phyloP scores from a whole-genome alignment of 257 asterid species.

The Lantana camara region DNA sequence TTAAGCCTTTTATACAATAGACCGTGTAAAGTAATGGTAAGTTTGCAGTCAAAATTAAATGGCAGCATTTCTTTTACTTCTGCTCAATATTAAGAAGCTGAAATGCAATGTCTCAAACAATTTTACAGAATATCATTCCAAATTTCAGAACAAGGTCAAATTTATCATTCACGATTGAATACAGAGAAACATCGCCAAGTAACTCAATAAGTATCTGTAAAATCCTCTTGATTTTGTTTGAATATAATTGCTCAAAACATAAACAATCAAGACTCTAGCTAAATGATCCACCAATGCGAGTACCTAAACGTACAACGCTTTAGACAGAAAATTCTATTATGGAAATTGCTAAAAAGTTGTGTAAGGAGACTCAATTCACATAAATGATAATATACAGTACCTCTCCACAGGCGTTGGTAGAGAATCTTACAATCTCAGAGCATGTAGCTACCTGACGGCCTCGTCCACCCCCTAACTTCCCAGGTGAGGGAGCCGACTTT shows the following conservation, averaged over 20 bases:
- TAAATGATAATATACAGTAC: constrained; percentile 39
- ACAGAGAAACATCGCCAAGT: not conserved
- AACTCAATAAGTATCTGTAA: not conserved
- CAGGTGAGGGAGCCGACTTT: constrained; percentile 52
- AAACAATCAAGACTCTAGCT: not conserved
- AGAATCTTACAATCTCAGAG: constrained; percentile 90
- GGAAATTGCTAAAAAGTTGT: constrained; percentile 1
- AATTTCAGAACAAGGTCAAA: constrained; percentile 1
- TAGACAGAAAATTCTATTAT: not conserved
- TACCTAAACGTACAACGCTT: constrained; percentile 15
- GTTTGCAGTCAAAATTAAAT: not conserved
- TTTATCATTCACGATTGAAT: constrained; percentile 6
- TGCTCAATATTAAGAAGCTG: not conserved
- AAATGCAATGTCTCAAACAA: not conserved
- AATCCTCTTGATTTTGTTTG: not conserved
- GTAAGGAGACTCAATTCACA: constrained; percentile 1
- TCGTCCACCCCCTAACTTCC: constrained; percentile 75
- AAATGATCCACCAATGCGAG: constrained; percentile 8
- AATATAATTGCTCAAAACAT: not conserved
- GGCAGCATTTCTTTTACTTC: not conserved
- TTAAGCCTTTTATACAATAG: not conserved
- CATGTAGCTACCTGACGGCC: constrained; percentile 66
- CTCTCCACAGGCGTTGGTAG: constrained; percentile 77
- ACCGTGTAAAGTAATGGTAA: not conserved
- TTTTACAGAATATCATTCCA: constrained; percentile 9